Evolutionary conservation across 768 basidiomycete genomes (phyloP).

Genomic region (Pulveroboletus sp.): DNA sequence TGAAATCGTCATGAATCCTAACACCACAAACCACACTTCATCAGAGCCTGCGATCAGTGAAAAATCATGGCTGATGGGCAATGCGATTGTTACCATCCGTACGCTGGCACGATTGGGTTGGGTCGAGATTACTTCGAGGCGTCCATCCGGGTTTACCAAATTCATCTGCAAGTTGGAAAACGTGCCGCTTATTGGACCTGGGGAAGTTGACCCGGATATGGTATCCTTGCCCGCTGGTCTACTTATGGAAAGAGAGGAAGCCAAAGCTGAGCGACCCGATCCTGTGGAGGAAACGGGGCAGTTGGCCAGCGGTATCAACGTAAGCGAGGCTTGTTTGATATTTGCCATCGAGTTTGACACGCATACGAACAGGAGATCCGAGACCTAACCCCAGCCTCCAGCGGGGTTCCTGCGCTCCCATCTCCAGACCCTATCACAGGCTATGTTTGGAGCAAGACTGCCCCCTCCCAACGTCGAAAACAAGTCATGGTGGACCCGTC

Average conservation of each 20-base stretch:
- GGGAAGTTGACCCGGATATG: conserved; percentile 81
- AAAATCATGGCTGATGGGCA: conserved; percentile 86
- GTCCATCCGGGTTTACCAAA: conserved; percentile 86
- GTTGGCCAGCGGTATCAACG: background rate
- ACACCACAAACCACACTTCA: conserved; percentile 24
- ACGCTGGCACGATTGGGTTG: conserved; percentile 74
- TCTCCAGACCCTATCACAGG: conserved; percentile 75
- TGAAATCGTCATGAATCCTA: conserved; percentile 72
- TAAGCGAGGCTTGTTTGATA: conserved; percentile 6
- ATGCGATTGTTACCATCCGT: conserved; percentile 81
- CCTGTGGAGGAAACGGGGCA: conserved; percentile 19
- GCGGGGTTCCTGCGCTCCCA: conserved; percentile 23
- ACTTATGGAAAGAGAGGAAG: conserved; percentile 60
- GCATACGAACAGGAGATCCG: conserved; percentile 20
- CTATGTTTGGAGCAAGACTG: conserved; percentile 84
- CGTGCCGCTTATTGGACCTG: conserved; percentile 78
- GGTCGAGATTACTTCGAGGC: conserved; percentile 80
- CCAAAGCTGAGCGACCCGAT: conserved; percentile 31
- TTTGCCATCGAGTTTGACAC: conserved; percentile 6
- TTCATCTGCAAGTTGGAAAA: conserved; percentile 88
- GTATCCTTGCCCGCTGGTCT: conserved; percentile 69
- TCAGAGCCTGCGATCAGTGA: conserved; percentile 46
- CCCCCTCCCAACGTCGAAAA: conserved; percentile 87
- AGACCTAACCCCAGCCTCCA: conserved; percentile 6
- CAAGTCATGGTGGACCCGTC: conserved; percentile 82